Percentiles rank a stretch among this genome's conserved stretches.
phyloP scores from a whole-genome alignment of 179 eudicot species.

The Gypsophila paniculata region DNA sequence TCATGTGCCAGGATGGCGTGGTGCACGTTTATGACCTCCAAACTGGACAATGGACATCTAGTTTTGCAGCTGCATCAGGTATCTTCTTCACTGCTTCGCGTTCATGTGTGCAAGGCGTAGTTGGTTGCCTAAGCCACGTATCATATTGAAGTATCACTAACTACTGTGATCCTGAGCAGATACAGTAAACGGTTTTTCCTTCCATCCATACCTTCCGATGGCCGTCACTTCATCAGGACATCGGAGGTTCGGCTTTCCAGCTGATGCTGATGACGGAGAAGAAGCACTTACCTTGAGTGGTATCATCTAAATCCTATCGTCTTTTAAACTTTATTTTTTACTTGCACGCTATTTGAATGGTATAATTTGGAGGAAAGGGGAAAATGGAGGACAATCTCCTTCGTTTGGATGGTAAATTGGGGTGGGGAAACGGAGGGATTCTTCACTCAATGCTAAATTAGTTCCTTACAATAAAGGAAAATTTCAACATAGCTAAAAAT shows the following conservation, averaged over 20 bases:
- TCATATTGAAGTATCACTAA: not conserved
- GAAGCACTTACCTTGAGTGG: conserved; percentile 43
- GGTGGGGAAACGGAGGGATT: no score
- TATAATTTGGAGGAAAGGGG: not conserved
- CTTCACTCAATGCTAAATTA: no score
- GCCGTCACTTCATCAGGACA: conserved; percentile 93
- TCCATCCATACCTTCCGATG: conserved; percentile 93
- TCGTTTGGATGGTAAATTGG: no score
- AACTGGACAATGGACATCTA: conserved; percentile 92
- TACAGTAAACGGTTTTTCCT: conserved; percentile 78
- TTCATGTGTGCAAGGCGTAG: not conserved
- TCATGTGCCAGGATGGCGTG: conserved; percentile 64
- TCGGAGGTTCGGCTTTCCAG: conserved; percentile 62
- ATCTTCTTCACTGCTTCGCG: not conserved
- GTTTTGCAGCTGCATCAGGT: conserved; percentile 95
- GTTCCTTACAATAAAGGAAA: no score
- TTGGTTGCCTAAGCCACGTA: not conserved
- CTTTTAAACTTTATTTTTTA: not conserved
- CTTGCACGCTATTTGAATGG: not conserved
- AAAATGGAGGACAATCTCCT: no score
- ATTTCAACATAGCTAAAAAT: no score
- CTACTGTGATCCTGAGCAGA: conserved; percentile 41
- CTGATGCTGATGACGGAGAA: conserved; percentile 46
- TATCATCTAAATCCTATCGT: conserved; percentile 26
- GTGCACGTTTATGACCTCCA: conserved; percentile 92